Conservation (phyloP, 2,329 filamentous ascomycete species). For the Pyricularia sp. region DNA sequence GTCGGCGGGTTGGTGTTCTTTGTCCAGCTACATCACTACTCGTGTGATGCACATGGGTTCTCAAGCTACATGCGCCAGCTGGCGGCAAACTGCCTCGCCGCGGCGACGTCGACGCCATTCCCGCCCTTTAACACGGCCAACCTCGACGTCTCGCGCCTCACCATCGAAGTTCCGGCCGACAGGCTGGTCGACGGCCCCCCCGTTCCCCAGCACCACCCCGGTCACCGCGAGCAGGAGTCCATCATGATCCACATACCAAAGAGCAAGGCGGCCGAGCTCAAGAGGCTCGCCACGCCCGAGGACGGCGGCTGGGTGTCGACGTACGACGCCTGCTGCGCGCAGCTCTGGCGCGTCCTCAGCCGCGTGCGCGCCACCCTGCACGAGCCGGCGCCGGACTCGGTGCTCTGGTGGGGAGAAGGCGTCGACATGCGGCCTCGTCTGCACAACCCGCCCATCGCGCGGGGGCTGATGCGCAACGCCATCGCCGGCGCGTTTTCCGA, state of each 20-base stretch:
- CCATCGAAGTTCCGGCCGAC: no score
- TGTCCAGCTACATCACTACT: neutral
- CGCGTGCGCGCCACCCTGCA: constrained; percentile 21
- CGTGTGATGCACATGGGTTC: neutral
- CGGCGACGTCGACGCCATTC: no score
- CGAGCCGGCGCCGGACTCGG: constrained; percentile 16
- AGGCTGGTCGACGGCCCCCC: no score
- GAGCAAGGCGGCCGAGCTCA: no score
- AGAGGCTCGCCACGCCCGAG: constrained; percentile 19
- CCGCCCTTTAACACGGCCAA: no score
- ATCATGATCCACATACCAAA: constrained; percentile 28
- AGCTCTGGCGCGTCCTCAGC: constrained; percentile 25
- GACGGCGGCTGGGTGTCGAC: constrained; percentile 29
- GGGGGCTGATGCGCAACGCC: constrained; percentile 23
- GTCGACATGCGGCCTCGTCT: constrained; percentile 27
- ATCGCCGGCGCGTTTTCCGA: constrained; percentile 16
- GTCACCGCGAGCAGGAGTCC: constrained; percentile 3
- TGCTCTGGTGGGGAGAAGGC: constrained; percentile 23
- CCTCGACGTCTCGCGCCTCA: no score
- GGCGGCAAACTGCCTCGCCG: neutral
- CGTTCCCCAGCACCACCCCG: no score
- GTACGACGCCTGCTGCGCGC: constrained; percentile 29
- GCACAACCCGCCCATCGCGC: constrained; percentile 18
- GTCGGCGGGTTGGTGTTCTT: neutral
- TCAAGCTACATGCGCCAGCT: neutral